Evolutionary conservation across 495 filamentous ascomycete genomes (phyloP), one percentile per base, ranked within the genome.

Genomic region (Talaromyces nanjingensis): DNA sequence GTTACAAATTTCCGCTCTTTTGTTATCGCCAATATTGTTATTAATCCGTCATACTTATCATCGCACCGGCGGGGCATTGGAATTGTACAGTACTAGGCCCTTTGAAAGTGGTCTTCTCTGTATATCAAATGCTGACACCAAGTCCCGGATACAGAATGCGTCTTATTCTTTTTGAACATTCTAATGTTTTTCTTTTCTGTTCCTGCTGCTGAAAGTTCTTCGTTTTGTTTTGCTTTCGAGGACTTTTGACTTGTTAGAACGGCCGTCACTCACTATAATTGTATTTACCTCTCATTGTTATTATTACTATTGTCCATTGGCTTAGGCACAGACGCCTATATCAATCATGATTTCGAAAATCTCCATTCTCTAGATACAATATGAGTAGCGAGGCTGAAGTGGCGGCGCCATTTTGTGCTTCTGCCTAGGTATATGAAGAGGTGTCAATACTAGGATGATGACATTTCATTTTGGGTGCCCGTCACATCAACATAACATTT

Each of bases 281-380:
- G 47, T 56, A 33, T 62, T 64, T 59, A 63, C 66, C 62, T 64
- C 20, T 61, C 67, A 65, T 59, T 59, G 64, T 64, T 69, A 62
- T 70, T 66, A 39, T 67, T 67, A 61, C 72, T 27, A 65, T 72
- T 67, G 47, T 71, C 33, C 68, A 69, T 70, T 70, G 63, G 27
- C 34, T 60, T 64, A 64, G 42, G 64, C 45, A 63, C 49, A 42
- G 49, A 59, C 4, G 6, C 3, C 16, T 34, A 20, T 59, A 20
- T 59, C 55, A 27, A 33, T 58, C 16, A 18, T n/a, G 16, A 25
- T 29, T 29, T 27, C 27, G 0, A 5, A 52, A 11, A 16, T 42
- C 37, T 42, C 9, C 14, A n/a, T 42, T 42, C 37, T 31, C 3
- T 42, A 42, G 37, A 16, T 14, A 14, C 3, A 31, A 42, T 42